These are phyloP conservation scores for Chytriomyces sp. DNA, from an alignment of 192 early-diverging fungal genomes.

Conservation along the genomic window DNA sequence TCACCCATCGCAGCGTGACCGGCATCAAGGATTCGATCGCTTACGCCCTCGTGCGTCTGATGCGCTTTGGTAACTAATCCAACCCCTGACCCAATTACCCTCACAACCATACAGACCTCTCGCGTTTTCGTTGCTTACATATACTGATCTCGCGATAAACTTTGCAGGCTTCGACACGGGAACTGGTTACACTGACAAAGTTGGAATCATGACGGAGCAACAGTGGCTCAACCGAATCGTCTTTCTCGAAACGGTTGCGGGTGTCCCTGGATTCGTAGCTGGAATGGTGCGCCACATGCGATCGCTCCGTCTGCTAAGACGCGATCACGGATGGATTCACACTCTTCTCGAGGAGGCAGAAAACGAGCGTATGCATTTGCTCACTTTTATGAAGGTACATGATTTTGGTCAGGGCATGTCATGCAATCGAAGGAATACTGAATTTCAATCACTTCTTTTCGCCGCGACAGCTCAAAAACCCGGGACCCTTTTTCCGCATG, in stretches of 20 bases:
- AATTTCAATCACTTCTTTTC: too few species aligned
- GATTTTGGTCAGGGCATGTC: too few species aligned
- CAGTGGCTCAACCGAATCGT: slow-evolving; percentile 50
- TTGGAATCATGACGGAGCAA: slow-evolving; percentile 43
- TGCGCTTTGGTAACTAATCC: slow-evolving; percentile 28
- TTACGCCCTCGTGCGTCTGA: slow-evolving; percentile 28
- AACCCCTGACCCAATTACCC: too few species aligned
- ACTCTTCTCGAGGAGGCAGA: slow-evolving; percentile 91
- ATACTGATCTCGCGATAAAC: neutral
- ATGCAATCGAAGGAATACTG: neutral
- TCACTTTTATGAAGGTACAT: slow-evolving; percentile 55
- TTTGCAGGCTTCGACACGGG: slow-evolving; percentile 34
- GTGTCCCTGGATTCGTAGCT: slow-evolving; percentile 88
- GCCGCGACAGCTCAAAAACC: slow-evolving; percentile 38
- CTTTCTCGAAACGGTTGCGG: slow-evolving; percentile 48
- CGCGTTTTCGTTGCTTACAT: slow-evolving; percentile 2
- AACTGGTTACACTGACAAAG: slow-evolving; percentile 38
- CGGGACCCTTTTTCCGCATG: slow-evolving; percentile 39
- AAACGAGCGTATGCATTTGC: slow-evolving; percentile 76
- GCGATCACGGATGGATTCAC: slow-evolving; percentile 90
- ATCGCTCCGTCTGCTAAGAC: slow-evolving; percentile 59
- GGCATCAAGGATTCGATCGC: slow-evolving; percentile 35
- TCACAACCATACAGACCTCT: too few species aligned
- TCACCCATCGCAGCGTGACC: slow-evolving; percentile 27
- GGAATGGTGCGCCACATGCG: slow-evolving; percentile 46